Conservation (phyloP, 1,284 basidiomycete genomes). For the Meripilus lineatus region DNA sequence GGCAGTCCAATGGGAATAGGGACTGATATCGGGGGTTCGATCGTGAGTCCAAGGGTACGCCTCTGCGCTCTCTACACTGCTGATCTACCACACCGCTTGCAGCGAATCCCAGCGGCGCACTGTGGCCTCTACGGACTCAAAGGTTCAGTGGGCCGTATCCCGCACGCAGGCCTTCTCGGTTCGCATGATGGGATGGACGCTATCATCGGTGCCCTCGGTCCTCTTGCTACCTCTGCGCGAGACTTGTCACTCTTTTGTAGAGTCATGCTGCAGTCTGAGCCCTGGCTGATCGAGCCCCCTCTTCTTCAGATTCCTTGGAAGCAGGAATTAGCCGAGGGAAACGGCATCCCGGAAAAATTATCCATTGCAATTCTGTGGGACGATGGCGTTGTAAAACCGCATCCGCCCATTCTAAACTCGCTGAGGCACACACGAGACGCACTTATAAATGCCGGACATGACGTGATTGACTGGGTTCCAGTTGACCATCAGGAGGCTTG, state of each 20-base stretch:
- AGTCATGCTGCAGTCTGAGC: constrained; percentile 44
- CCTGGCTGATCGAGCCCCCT: constrained; percentile 51
- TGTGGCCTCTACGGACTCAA: constrained; percentile 55
- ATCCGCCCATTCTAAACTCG: constrained; percentile 48
- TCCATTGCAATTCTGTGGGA: constrained; percentile 50
- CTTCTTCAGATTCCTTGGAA: constrained; percentile 53
- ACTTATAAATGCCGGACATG: constrained; percentile 47
- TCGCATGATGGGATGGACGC: constrained; percentile 53
- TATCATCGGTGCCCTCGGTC: constrained; percentile 47
- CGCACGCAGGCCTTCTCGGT: constrained; percentile 45
- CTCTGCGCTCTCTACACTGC: background rate
- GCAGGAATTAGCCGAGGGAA: constrained; percentile 32
- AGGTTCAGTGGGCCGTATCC: constrained; percentile 45
- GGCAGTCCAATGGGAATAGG: constrained; percentile 58
- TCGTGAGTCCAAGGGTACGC: constrained; percentile 26
- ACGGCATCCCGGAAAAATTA: constrained; percentile 38
- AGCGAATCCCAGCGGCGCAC: constrained; percentile 42
- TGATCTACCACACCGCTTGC: background rate
- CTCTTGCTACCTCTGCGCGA: constrained; percentile 45
- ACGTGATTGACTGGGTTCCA: constrained; percentile 46
- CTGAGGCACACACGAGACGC: constrained; percentile 38
- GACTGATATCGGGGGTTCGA: constrained; percentile 51
- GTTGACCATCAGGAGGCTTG: constrained; percentile 41
- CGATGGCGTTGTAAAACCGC: constrained; percentile 50
- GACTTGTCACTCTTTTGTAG: constrained; percentile 50